Conservation (phyloP, 2,329 filamentous ascomycete genomes). For the Botrytis paeoniae region DNA sequence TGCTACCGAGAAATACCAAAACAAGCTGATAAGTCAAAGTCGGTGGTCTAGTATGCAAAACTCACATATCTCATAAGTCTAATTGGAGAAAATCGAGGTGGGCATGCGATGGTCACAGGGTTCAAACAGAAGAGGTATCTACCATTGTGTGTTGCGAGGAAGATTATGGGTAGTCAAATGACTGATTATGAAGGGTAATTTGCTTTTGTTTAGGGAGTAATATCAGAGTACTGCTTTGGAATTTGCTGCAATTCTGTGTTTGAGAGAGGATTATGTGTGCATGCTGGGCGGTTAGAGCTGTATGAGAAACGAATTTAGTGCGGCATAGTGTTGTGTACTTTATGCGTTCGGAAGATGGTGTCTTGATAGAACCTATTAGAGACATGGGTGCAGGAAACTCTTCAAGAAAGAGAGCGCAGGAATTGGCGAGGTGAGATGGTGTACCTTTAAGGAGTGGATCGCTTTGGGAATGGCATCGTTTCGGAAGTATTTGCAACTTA, state of each 20-base stretch:
- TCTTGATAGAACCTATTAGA: too few species aligned
- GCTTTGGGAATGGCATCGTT: neutral
- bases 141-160: neutral
- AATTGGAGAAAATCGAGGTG: neutral
- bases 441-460: neutral
- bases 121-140: neutral
- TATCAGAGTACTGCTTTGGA: neutral
- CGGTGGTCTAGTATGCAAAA: neutral
- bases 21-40: neutral
- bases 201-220: too few species aligned
- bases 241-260: neutral
- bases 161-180: accelerated
- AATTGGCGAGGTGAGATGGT: neutral
- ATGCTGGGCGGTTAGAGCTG: neutral
- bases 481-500: neutral
- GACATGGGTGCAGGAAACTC: too few species aligned
- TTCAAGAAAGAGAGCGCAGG: too few species aligned
- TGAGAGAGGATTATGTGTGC: neutral
- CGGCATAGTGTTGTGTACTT: neutral
- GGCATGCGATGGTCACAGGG: neutral
- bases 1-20: too few species aligned
- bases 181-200: neutral
- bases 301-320: neutral
- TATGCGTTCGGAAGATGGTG: neutral
- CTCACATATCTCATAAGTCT: neutral